Percentiles rank a stretch among this genome's conserved stretches.
Conservation (phyloP, 2,329 filamentous ascomycete genomes). For the Cucurbitaria berberidis region DNA sequence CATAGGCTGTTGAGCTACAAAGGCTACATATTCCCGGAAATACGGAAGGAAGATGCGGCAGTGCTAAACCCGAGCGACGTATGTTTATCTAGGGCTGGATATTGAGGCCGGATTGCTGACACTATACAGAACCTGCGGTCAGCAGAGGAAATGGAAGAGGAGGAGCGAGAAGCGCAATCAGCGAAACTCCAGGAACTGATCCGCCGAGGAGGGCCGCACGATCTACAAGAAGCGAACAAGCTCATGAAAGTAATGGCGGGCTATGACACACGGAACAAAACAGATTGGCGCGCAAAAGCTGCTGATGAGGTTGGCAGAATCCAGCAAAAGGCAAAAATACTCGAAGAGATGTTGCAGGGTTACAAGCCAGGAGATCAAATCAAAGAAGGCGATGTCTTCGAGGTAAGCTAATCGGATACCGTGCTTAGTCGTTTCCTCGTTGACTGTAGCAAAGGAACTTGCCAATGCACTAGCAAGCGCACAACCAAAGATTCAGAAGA, state of each 20-base stretch:
- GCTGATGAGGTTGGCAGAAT: conserved; percentile 94
- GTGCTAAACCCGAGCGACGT: conserved; percentile 97
- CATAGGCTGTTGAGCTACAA: conserved; percentile 95
- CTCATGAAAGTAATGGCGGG: conserved; percentile 99
- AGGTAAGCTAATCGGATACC: conserved; percentile 53
- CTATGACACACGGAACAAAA: conserved; percentile 93
- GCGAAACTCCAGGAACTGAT: conserved; percentile 99
- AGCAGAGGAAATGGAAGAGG: conserved; percentile 97
- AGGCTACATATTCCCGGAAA: conserved; percentile 92
- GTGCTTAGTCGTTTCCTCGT: conserved; percentile 23
- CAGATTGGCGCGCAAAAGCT: conserved; percentile 96
- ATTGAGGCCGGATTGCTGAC: conserved; percentile 20
- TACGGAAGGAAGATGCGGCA: conserved; percentile 90
- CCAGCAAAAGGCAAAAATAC: conserved; percentile 88
- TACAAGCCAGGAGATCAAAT: conserved; percentile 84
- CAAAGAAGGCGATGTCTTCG: conserved; percentile 70
- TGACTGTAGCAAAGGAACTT: conserved; percentile 68
- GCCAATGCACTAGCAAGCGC: conserved; percentile 88
- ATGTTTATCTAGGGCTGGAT: conserved; percentile 52
- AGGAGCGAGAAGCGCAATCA: conserved; percentile 91
- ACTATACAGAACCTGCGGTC: conserved; percentile 81
- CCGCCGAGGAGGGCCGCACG: conserved; percentile 85
- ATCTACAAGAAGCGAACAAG: conserved; percentile 94
- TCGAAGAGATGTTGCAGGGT: conserved; percentile 90
- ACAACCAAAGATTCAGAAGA: conserved; percentile 98